Percentiles rank a stretch among this genome's conserved stretches.
phyloP scores from a whole-genome alignment of 164 flowering plant species.

The Vitis labrusca region DNA sequence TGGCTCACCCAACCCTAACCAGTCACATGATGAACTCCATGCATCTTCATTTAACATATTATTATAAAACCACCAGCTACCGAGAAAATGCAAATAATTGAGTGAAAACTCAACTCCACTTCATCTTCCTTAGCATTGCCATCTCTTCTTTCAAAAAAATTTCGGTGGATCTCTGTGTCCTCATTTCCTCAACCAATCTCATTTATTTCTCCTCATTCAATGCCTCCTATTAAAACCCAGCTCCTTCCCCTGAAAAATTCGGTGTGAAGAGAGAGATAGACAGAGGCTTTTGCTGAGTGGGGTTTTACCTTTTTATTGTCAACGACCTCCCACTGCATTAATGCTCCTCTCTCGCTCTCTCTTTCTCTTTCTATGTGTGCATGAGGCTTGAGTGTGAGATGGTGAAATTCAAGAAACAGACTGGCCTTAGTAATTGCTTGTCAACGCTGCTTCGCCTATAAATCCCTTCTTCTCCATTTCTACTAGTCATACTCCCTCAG shows the following conservation, averaged over 20 bases:
- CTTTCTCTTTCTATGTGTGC: not conserved
- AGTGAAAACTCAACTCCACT: not conserved
- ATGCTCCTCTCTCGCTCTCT: not conserved
- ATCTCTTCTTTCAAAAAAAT: not conserved
- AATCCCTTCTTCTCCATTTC: conserved; percentile 19
- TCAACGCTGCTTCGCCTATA: conserved; percentile 31
- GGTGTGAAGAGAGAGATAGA: conserved; percentile 26
- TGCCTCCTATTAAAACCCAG: conserved; percentile 29
- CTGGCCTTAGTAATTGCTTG: conserved; percentile 43
- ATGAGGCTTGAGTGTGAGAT: conserved; percentile 6
- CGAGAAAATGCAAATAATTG: conserved; percentile 1
- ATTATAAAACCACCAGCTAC: not conserved
- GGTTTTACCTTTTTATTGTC: not conserved
- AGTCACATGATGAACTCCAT: conserved; percentile 13
- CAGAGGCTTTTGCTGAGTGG: not conserved
- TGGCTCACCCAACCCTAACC: conserved; percentile 51
- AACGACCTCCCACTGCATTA: not conserved
- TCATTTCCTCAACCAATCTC: conserved; percentile 52
- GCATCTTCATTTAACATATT: conserved; percentile 17
- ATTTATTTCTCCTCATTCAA: conserved; percentile 42
- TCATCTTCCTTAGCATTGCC: not conserved
- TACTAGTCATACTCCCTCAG: conserved; percentile 1
- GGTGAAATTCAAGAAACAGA: conserved; percentile 37
- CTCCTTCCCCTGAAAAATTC: conserved; percentile 31
- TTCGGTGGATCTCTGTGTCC: not conserved